These are phyloP conservation scores for Geotrichum europaeum DNA, from an alignment of 1,139 yeast genomes.

Conservation along the genomic window DNA sequence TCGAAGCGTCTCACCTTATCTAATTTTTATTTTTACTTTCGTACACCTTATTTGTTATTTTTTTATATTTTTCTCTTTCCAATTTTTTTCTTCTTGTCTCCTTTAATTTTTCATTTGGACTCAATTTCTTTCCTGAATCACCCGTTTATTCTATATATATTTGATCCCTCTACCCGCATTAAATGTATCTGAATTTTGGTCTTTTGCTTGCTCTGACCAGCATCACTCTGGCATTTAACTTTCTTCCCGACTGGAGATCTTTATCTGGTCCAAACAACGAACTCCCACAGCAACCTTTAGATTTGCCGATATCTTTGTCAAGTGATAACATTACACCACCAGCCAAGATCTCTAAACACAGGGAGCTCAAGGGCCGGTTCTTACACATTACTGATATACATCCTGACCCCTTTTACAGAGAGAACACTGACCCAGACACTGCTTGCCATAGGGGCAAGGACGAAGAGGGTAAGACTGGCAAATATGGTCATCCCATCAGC, in stretches of 20 bases:
- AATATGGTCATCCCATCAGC: conserved; percentile 17
- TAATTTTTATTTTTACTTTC: neutral
- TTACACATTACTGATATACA: conserved; percentile 79
- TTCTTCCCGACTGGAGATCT: neutral
- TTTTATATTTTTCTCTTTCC: neutral
- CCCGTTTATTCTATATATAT: neutral
- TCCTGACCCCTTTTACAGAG: conserved; percentile 64
- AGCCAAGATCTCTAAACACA: neutral
- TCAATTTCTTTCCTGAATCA: neutral
- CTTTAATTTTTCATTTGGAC: neutral
- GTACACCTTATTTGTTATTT: neutral
- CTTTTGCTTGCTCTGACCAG: neutral
- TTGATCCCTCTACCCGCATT: neutral
- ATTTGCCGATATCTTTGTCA: neutral
- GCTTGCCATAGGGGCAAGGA: conserved; percentile 53
- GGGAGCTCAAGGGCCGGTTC: conserved; percentile 48
- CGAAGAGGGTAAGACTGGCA: conserved; percentile 20
- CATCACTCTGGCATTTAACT: neutral
- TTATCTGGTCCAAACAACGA: neutral
- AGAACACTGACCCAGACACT: conserved; percentile 45
- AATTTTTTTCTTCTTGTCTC: neutral
- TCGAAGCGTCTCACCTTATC: neutral
- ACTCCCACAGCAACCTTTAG: neutral
- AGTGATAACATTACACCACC: neutral
- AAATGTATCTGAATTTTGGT: neutral